Evolutionary conservation across 306 rosid genomes (phyloP).

Genomic region (Chamaecrista fasciculata): DNA sequence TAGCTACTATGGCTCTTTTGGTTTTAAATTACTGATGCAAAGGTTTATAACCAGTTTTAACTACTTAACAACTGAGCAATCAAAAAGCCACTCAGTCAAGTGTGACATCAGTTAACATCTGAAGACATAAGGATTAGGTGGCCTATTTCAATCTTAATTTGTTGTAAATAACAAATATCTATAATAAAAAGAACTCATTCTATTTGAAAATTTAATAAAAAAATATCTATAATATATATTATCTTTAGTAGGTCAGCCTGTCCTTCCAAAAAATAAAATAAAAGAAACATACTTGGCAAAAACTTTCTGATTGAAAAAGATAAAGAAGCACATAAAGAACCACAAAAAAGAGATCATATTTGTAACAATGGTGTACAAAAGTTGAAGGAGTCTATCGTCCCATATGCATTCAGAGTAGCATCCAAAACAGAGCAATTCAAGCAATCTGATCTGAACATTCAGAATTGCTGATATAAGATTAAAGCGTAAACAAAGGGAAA

Average conservation of each 20-base stretch:
- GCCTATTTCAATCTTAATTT: too few species aligned
- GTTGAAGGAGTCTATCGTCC: too few species aligned
- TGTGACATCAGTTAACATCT: too few species aligned
- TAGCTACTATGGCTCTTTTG: background rate
- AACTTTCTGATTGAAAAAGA: background rate
- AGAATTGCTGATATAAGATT: background rate
- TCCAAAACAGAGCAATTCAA: background rate
- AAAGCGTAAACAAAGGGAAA: background rate
- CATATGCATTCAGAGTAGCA: too few species aligned
- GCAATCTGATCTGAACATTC: background rate
- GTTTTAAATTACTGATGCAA: background rate
- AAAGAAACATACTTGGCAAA: too few species aligned
- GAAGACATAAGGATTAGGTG: too few species aligned
- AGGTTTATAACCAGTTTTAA: background rate
- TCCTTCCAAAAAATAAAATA: too few species aligned
- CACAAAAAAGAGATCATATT: background rate
- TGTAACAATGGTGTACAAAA: background rate
- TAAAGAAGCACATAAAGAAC: background rate
- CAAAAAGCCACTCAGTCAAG: conserved; percentile 74
- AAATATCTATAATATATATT: too few species aligned
- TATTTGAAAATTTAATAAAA: too few species aligned
- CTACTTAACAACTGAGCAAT: conserved; percentile 84
- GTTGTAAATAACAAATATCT: too few species aligned
- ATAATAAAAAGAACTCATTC: too few species aligned
- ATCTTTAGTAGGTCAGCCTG: too few species aligned